A percentile compares a stretch with the other conserved stretches of the same genome.
phyloP scores from a whole-genome alignment of 805 yeast genomes.

The Lipomyces yamanashiensis region DNA sequence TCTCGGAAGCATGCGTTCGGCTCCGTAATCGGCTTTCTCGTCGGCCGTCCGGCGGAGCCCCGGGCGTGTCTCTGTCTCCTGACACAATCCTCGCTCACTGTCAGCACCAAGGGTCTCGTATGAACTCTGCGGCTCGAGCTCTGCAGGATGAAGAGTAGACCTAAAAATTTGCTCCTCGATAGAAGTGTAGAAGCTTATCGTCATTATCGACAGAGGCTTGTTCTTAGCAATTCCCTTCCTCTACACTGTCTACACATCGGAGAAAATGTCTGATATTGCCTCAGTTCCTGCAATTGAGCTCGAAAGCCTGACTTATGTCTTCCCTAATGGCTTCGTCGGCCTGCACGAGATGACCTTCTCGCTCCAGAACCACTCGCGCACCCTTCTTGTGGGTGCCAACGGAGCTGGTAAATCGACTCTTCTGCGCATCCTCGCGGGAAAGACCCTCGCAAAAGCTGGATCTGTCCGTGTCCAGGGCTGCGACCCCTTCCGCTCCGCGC shows the following conservation, averaged over 20 bases:
- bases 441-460: slow-evolving; percentile 79
- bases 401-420: slow-evolving; percentile 98
- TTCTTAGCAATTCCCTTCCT: no score
- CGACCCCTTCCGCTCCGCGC: slow-evolving; percentile 80
- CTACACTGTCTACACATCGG: no score
- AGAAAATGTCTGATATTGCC: background rate
- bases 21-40: background rate
- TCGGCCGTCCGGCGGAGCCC: slow-evolving; percentile 8
- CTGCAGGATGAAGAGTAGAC: no score
- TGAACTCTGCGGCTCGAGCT: no score
- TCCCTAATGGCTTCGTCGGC: slow-evolving; percentile 67
- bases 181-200: no score
- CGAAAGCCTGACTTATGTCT: slow-evolving; percentile 67
- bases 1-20: slow-evolving; percentile 9
- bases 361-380: slow-evolving; percentile 73
- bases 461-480: slow-evolving; percentile 72
- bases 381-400: slow-evolving; percentile 79
- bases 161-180: no score
- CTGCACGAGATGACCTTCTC: slow-evolving; percentile 63
- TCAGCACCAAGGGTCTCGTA: background rate
- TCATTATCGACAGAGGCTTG: no score
- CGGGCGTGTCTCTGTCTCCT: background rate
- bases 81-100: background rate
- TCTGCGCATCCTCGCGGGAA: slow-evolving; percentile 84
- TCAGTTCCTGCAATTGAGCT: slow-evolving; percentile 55